Evolutionary conservation across 2,329 filamentous ascomycete genomes (phyloP).

Genomic region (Chlorencoelia australis): DNA sequence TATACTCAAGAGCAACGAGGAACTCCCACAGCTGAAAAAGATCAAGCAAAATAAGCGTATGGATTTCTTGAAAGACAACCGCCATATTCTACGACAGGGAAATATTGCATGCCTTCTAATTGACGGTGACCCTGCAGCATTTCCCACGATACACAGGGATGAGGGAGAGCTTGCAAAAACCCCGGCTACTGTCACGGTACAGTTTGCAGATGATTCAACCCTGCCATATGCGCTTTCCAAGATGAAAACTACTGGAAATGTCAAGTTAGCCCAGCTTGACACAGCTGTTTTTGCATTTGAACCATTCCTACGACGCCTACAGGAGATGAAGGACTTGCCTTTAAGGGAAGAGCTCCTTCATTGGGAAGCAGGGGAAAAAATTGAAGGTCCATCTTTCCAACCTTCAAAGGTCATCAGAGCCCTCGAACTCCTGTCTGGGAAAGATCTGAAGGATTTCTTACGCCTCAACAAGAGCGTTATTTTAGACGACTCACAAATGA

Average conservation of each 20-base stretch:
- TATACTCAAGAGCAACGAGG: constrained; percentile 31
- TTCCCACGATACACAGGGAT: constrained; percentile 47
- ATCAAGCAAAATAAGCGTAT: constrained; percentile 29
- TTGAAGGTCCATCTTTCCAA: constrained; percentile 11
- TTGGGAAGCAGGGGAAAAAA: constrained; percentile 15
- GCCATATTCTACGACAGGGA: constrained; percentile 45
- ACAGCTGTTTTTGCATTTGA: constrained; percentile 61
- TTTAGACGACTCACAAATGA: constrained; percentile 44
- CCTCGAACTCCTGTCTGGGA: constrained; percentile 15
- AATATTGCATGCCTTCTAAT: constrained; percentile 52
- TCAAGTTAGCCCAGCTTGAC: constrained; percentile 49
- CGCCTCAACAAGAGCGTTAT: constrained; percentile 24
- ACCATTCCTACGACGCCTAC: constrained; percentile 50
- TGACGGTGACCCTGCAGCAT: constrained; percentile 43
- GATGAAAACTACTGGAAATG: constrained; percentile 28
- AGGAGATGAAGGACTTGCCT: constrained; percentile 44
- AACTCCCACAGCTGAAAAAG: constrained; percentile 34
- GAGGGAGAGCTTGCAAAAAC: constrained; percentile 32
- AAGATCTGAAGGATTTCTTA: constrained; percentile 27
- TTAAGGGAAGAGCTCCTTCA: constrained; percentile 43
- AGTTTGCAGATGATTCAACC: constrained; percentile 37
- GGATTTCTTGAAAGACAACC: constrained; percentile 37
- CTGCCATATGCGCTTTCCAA: constrained; percentile 38
- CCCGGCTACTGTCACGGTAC: constrained; percentile 40
- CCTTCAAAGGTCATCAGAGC: constrained; percentile 18